Conservation (phyloP, 2,329 filamentous ascomycete genomes). For the Beauveria sp. region DNA sequence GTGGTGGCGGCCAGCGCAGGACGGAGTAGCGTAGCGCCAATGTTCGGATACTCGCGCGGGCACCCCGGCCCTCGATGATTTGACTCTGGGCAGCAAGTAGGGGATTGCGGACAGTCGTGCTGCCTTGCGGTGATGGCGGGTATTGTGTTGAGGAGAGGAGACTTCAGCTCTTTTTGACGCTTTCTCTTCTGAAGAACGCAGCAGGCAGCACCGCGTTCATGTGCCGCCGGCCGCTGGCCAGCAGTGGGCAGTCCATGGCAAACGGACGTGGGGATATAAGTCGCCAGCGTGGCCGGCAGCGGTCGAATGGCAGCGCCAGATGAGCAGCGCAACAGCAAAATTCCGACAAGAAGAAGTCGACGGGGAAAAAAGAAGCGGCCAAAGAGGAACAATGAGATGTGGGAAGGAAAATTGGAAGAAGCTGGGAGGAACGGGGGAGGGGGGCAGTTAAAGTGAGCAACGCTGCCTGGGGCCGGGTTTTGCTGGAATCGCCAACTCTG, state of each 20-base stretch:
- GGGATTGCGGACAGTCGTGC: not conserved
- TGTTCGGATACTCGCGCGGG: slow-evolving; percentile 11
- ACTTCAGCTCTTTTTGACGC: not conserved
- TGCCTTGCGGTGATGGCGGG: not conserved
- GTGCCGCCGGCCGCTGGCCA: not conserved
- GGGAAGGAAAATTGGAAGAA: slow-evolving; percentile 5
- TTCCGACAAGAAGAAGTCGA: not conserved
- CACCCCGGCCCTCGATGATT: slow-evolving; percentile 6
- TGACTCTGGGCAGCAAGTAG: not conserved
- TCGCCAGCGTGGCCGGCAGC: not conserved
- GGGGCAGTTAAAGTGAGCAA: slow-evolving; percentile 11
- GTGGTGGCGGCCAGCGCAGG: slow-evolving; percentile 10
- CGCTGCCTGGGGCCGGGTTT: not conserved
- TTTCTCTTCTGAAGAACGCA: not conserved
- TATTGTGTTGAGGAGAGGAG: not conserved
- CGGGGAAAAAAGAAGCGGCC: not conserved
- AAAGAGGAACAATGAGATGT: slow-evolving; percentile 1
- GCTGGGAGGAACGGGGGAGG: slow-evolving; percentile 10
- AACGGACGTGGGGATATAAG: slow-evolving; percentile 8
- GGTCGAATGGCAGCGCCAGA: not conserved
- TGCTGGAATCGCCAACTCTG: not conserved
- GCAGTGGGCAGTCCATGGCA: not conserved
- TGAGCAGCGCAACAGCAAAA: not conserved
- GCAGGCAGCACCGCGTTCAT: not conserved
- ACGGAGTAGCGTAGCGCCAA: slow-evolving; percentile 3